phyloP scores from a whole-genome alignment of 2,329 filamentous ascomycete species.

The Thielaviopsis euricoi region DNA sequence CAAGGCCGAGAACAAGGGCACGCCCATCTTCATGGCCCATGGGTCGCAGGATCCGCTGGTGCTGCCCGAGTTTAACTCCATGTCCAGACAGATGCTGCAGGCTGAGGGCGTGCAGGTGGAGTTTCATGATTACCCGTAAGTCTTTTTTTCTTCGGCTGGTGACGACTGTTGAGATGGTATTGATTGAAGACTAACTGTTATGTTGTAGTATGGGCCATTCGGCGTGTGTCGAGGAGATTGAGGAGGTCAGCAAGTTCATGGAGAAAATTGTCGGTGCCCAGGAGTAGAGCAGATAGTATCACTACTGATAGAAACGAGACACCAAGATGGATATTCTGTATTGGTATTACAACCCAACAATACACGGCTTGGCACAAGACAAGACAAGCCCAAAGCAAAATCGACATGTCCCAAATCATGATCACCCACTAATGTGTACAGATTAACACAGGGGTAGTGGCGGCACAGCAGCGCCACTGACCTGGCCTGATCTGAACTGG shows the following conservation, averaged over 20 bases:
- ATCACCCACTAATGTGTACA: neutral
- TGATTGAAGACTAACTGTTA: neutral
- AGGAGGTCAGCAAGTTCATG: constrained; percentile 56
- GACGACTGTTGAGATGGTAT: neutral
- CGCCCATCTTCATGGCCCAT: constrained; percentile 78
- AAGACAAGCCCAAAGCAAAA: neutral
- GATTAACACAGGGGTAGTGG: too few relatives aligned
- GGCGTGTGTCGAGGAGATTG: constrained; percentile 60
- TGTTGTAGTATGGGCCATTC: constrained; percentile 55
- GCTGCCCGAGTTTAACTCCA: constrained; percentile 47
- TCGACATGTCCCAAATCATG: neutral
- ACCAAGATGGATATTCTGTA: too few relatives aligned
- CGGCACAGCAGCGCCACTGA: too few relatives aligned
- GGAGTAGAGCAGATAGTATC: neutral
- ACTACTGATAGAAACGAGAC: too few relatives aligned
- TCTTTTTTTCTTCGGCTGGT: constrained; percentile 7
- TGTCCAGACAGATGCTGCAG: constrained; percentile 50
- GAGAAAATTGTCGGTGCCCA: constrained; percentile 26
- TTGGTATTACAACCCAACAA: too few relatives aligned
- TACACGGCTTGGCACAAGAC: too few relatives aligned
- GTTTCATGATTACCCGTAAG: constrained; percentile 60
- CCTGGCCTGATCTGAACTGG: too few relatives aligned
- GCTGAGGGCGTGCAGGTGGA: constrained; percentile 56
- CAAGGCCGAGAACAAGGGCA: constrained; percentile 38
- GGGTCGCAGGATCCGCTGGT: constrained; percentile 66